phyloP scores from a whole-genome alignment of 192 early-diverging fungal genomes.

The Entophlyctis luteolus region DNA sequence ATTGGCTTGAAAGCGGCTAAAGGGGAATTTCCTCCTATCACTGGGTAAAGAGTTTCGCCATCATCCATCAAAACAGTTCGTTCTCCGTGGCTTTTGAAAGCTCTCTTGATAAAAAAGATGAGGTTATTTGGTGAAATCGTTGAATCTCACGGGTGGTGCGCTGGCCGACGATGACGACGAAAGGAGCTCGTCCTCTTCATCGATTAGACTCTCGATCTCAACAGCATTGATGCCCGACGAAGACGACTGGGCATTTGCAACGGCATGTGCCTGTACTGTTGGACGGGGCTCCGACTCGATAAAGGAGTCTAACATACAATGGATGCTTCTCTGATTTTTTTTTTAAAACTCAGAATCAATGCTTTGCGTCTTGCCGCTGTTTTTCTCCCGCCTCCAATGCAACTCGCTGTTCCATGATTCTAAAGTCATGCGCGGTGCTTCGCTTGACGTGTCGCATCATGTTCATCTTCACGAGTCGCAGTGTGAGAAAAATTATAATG shows the following conservation, averaged over 20 bases:
- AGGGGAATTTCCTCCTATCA: background rate
- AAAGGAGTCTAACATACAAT: no score
- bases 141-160: background rate
- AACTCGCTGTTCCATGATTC: conserved; percentile 49
- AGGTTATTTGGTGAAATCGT: no score
- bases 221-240: no score
- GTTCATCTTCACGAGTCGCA: conserved; percentile 29
- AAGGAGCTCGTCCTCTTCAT: background rate
- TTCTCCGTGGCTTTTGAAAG: background rate
- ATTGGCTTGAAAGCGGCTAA: no score
- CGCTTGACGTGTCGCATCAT: conserved; percentile 72
- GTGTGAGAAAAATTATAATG: conserved; percentile 1
- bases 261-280: no score
- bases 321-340: no score
- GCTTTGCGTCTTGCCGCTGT: background rate
- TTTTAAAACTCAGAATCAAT: no score
- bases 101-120: no score
- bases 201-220: background rate
- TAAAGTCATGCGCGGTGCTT: conserved; percentile 76
- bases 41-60: background rate
- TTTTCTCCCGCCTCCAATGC: background rate
- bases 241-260: no score
- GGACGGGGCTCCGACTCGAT: no score
- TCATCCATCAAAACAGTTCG: background rate
- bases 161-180: background rate